phyloP scores from a whole-genome alignment of 805 yeast species.

The Ogataea ramenticola region DNA sequence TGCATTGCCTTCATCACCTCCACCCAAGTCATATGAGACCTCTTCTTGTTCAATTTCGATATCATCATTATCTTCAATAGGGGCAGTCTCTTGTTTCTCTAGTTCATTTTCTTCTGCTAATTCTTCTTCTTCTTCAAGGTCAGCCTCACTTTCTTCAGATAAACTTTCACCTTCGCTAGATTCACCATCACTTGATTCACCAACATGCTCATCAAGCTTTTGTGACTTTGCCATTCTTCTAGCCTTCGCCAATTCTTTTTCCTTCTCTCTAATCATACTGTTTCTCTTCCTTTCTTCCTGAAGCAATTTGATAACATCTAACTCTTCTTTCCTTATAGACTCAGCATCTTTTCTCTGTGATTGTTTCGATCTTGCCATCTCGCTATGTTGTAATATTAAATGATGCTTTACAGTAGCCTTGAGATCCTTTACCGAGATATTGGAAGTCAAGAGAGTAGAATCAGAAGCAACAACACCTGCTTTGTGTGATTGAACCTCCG shows the following conservation, averaged over 20 bases:
- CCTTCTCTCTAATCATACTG: conserved; percentile 8
- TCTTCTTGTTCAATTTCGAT: conserved; percentile 8
- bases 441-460: neutral
- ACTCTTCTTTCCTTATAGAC: conserved; percentile 3
- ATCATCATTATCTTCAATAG: neutral
- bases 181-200: conserved; percentile 1
- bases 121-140: conserved; percentile 20
- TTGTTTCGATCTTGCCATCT: conserved; percentile 2
- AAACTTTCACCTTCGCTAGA: conserved; percentile 17
- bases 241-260: conserved; percentile 7
- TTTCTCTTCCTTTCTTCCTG: conserved; percentile 15
- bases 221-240: conserved; percentile 9
- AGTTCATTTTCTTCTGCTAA: conserved; percentile 10
- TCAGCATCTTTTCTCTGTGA: conserved; percentile 8
- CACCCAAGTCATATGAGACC: conserved; percentile 15
- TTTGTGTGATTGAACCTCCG: no score
- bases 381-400: conserved; percentile 1
- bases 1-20: conserved; percentile 1
- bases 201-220: neutral
- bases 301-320: conserved; percentile 13
- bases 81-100: conserved; percentile 10
- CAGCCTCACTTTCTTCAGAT: conserved; percentile 10
- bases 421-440: neutral
- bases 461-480: neutral
- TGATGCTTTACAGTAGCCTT: conserved; percentile 1